These are phyloP conservation scores for Aspergillus costaricaensis DNA, from an alignment of 2,329 filamentous ascomycete genomes.

Conservation along the genomic window DNA sequence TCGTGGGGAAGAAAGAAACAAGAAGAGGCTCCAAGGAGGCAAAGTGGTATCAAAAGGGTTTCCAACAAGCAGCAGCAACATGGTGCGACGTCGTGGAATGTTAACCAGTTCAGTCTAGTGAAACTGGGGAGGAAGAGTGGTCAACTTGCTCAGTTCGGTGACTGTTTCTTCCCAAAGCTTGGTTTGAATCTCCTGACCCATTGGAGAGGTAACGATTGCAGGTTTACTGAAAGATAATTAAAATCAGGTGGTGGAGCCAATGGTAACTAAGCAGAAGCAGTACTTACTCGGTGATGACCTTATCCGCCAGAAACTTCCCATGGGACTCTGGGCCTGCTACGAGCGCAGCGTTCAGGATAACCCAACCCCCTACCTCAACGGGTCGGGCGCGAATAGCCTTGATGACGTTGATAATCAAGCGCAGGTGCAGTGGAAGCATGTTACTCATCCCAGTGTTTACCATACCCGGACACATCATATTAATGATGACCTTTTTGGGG, in stretches of 20 bases:
- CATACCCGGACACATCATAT: constrained; percentile 31
- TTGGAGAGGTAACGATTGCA: constrained; percentile 19
- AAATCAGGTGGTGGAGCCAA: no score
- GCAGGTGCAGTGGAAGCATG: constrained; percentile 20
- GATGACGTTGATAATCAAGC: constrained; percentile 14
- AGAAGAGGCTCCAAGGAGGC: no score
- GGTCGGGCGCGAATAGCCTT: constrained; percentile 10
- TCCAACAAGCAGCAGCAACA: no score
- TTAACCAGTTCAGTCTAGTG: background rate
- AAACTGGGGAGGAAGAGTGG: background rate
- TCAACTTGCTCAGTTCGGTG: constrained; percentile 16
- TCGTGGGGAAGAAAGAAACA: no score
- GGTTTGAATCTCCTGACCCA: constrained; percentile 22
- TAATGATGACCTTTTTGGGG: constrained; percentile 24
- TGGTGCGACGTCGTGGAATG: no score
- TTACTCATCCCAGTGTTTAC: constrained; percentile 24
- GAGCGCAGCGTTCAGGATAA: constrained; percentile 24
- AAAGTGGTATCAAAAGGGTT: no score
- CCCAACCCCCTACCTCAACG: constrained; percentile 21
- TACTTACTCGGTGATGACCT: constrained; percentile 25
- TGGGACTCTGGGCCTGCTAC: constrained; percentile 25
- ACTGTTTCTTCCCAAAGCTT: constrained; percentile 27
- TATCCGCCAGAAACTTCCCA: constrained; percentile 25
- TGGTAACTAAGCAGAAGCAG: background rate
- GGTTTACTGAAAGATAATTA: background rate